These are phyloP conservation scores for Xylariomycetidae sp. DNA, from an alignment of 2,329 filamentous ascomycete genomes.

Conservation along the genomic window DNA sequence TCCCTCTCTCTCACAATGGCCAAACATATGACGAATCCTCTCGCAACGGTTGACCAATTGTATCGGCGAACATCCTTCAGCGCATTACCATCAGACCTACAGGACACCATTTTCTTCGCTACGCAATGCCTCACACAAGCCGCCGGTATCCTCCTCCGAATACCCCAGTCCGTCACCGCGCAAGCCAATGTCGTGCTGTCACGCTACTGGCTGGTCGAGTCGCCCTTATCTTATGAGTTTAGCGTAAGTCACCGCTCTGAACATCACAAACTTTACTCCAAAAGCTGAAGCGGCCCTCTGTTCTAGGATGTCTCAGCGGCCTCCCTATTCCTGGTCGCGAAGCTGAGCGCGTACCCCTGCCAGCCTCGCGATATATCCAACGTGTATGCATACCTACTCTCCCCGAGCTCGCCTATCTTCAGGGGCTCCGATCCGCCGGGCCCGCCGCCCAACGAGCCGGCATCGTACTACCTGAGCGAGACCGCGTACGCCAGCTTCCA, in stretches of 20 bases:
- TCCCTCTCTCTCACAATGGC: constrained; percentile 50
- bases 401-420: constrained; percentile 53
- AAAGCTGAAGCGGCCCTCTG: constrained; percentile 1
- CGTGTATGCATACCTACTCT: constrained; percentile 77
- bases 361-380: constrained; percentile 78
- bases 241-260: constrained; percentile 33
- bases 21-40: constrained; percentile 60
- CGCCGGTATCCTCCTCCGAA: constrained; percentile 72
- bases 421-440: constrained; percentile 26
- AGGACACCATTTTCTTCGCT: constrained; percentile 66
- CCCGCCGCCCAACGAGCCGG: constrained; percentile 33
- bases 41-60: constrained; percentile 69
- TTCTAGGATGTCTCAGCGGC: constrained; percentile 82
- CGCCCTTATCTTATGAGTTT: constrained; percentile 54
- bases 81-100: constrained; percentile 61
- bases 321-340: constrained; percentile 73
- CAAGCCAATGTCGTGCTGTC: constrained; percentile 79
- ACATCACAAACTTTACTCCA: neutral
- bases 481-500: constrained; percentile 63
- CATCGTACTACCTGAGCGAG: constrained; percentile 67
- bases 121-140: constrained; percentile 72
- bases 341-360: constrained; percentile 72
- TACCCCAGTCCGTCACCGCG: constrained; percentile 81
- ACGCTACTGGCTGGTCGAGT: constrained; percentile 69
- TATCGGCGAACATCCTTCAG: constrained; percentile 50